These are phyloP conservation scores for Pneumocystis murina DNA, from an alignment of 1,139 yeast species.

Conservation along the genomic window DNA sequence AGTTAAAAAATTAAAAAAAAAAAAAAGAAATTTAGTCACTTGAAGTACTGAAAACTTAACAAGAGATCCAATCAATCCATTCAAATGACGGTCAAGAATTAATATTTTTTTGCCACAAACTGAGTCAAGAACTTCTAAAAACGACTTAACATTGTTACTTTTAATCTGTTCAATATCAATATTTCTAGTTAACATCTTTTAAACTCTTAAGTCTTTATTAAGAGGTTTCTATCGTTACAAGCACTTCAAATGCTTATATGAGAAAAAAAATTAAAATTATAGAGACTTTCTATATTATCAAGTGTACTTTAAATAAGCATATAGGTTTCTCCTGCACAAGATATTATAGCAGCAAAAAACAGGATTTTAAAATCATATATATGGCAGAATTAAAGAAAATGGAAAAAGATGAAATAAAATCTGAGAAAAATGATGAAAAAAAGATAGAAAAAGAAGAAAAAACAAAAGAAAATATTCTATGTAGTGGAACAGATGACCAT, in stretches of 20 bases:
- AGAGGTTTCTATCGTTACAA: neutral
- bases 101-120: slow-evolving; percentile 27
- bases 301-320: too few relatives aligned
- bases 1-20: neutral
- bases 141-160: neutral
- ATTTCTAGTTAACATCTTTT: neutral
- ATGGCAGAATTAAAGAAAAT: neutral
- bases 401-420: neutral
- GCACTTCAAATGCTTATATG: neutral
- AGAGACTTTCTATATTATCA: too few relatives aligned
- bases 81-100: slow-evolving; percentile 41
- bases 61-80: slow-evolving; percentile 43
- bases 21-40: slow-evolving; percentile 1
- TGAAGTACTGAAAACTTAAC: slow-evolving; percentile 37
- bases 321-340: too few relatives aligned
- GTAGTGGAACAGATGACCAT: neutral
- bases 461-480: neutral
- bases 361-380: neutral
- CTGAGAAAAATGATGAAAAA: neutral
- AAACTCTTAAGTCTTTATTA: too few relatives aligned
- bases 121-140: neutral
- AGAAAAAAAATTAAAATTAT: neutral
- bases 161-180: neutral
- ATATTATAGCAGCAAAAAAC: neutral
- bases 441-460: neutral